Evolutionary conservation across 208 protist genomes (phyloP).

Genomic region (Angomonas ambiguus): DNA sequence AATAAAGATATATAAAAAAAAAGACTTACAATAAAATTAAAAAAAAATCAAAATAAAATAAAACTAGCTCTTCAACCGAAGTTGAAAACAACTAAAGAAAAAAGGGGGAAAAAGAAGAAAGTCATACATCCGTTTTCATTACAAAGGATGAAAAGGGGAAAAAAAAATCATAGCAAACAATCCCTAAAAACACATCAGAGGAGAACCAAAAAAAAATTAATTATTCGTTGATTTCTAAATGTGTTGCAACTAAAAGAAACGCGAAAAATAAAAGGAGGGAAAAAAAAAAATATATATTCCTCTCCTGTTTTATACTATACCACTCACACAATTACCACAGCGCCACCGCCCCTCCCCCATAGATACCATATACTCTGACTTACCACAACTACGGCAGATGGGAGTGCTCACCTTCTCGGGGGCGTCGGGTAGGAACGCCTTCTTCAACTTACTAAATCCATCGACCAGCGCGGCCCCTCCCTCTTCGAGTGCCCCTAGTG

Average conservation of each 20-base stretch:
- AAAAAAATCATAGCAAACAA: neutral
- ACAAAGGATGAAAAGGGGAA: neutral
- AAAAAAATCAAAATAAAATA: neutral
- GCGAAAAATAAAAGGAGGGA: constrained; percentile 16
- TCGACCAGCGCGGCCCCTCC: constrained; percentile 23
- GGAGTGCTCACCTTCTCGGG: neutral
- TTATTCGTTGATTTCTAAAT: constrained; percentile 13
- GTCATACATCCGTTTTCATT: no score
- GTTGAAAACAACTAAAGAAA: neutral
- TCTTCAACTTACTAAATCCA: constrained; percentile 26
- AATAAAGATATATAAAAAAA: constrained; percentile 3
- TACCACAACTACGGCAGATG: neutral
- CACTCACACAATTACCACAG: neutral
- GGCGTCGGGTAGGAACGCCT: constrained; percentile 15
- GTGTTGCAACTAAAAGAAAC: neutral
- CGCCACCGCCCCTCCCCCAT: constrained; percentile 1
- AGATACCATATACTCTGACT: neutral
- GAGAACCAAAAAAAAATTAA: constrained; percentile 11
- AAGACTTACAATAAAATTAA: constrained; percentile 2
- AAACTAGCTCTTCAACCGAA: neutral
- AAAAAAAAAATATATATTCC: neutral
- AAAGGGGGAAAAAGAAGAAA: constrained; percentile 14
- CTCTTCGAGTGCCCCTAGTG: constrained; percentile 6
- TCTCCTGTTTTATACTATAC: neutral
- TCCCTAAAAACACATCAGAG: constrained; percentile 13